phyloP scores from a whole-genome alignment of 805 yeast species.

The Maudiozyma pseudohumilis region DNA sequence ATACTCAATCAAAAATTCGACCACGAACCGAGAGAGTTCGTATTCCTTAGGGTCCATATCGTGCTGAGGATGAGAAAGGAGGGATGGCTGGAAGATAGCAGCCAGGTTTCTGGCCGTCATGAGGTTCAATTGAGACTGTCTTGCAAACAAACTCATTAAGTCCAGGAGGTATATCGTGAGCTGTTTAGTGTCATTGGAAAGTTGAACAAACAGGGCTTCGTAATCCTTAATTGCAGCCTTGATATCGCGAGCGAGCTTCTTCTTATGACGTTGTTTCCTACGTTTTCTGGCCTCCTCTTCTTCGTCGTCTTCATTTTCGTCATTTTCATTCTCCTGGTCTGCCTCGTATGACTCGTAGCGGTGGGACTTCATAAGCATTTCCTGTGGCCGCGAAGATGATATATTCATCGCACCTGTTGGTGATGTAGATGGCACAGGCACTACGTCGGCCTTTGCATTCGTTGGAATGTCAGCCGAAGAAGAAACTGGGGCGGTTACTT shows the following conservation, averaged over 20 bases:
- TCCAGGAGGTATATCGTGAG: conserved; percentile 80
- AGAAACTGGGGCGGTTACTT: neutral
- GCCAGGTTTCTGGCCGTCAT: conserved; percentile 93
- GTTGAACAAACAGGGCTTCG: conserved; percentile 51
- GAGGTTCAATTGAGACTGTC: conserved; percentile 63
- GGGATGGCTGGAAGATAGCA: conserved; percentile 95
- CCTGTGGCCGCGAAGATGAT: neutral
- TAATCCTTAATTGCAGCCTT: conserved; percentile 62
- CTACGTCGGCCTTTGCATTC: neutral
- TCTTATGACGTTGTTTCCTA: conserved; percentile 40
- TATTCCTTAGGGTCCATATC: conserved; percentile 90
- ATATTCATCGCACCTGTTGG: neutral
- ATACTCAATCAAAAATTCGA: conserved; percentile 82
- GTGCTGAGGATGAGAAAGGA: conserved; percentile 83
- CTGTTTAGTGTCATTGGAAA: conserved; percentile 75
- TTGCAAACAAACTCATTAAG: conserved; percentile 73
- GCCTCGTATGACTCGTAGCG: conserved; percentile 8
- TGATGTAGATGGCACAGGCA: neutral
- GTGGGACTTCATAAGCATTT: neutral
- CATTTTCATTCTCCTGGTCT: conserved; percentile 11
- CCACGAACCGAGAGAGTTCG: conserved; percentile 73
- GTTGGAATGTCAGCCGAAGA: neutral
- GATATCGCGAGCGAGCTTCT: conserved; percentile 53
- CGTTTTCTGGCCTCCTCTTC: conserved; percentile 21
- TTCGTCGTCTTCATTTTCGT: conserved; percentile 2